Percentiles rank a stretch among this genome's conserved stretches.
phyloP scores from a whole-genome alignment of 371 early-diverging fungal species.

The Smittium culicis region DNA sequence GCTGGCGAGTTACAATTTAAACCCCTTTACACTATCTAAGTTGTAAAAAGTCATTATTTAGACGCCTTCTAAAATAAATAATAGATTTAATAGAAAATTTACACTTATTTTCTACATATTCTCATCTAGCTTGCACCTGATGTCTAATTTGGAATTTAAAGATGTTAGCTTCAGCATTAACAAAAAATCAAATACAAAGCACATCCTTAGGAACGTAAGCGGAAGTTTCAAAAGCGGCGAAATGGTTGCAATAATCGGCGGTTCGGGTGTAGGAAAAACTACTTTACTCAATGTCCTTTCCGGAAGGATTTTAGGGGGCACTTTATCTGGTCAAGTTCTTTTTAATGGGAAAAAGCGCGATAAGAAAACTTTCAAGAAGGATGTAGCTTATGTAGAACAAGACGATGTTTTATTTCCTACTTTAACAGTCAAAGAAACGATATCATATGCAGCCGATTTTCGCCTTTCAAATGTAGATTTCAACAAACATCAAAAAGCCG shows the following conservation, averaged over 20 bases:
- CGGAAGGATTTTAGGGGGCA: slow-evolving; percentile 38
- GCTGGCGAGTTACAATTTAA: too few relatives aligned
- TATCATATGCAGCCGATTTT: slow-evolving; percentile 48
- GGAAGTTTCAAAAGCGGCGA: slow-evolving; percentile 39
- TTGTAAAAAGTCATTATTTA: too few relatives aligned
- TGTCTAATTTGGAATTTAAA: slow-evolving; percentile 17
- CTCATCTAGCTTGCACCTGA: too few relatives aligned
- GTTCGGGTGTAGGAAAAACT: slow-evolving; percentile 62
- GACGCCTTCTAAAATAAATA: too few relatives aligned
- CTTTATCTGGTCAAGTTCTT: slow-evolving; percentile 40
- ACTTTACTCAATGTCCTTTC: slow-evolving; percentile 43
- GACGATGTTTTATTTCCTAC: slow-evolving; percentile 28
- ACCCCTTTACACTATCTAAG: too few relatives aligned
- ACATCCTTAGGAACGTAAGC: slow-evolving; percentile 30
- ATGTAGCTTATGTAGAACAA: slow-evolving; percentile 40
- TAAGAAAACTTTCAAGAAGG: slow-evolving; percentile 43
- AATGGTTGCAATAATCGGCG: slow-evolving; percentile 57
- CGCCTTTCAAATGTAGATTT: slow-evolving; percentile 42
- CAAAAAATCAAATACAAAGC: slow-evolving; percentile 16
- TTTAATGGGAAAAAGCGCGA: slow-evolving; percentile 45
- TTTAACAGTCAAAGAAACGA: slow-evolving; percentile 40
- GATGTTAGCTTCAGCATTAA: slow-evolving; percentile 24
- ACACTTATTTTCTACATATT: too few relatives aligned
- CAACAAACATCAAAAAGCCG: slow-evolving; percentile 36
- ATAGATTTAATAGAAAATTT: too few relatives aligned